Conservation (phyloP, 2,329 filamentous ascomycete species). For the Stagonosporopsis tanaceti region DNA sequence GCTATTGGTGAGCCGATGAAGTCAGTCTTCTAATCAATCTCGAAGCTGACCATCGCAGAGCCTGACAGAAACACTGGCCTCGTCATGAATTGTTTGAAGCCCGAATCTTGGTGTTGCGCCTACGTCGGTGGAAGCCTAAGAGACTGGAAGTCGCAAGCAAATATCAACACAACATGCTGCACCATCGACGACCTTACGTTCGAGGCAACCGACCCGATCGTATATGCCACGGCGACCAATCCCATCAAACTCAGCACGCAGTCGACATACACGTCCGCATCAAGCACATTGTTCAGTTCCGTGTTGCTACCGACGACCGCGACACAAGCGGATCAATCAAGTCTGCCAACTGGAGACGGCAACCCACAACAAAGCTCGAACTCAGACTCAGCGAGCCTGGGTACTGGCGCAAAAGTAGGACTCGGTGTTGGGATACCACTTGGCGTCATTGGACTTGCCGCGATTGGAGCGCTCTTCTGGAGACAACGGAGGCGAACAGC, state of each 20-base stretch:
- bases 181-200: slow-evolving; percentile 17
- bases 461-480: slow-evolving; percentile 15
- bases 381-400: neutral
- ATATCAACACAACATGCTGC: slow-evolving; percentile 17
- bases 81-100: slow-evolving; percentile 15
- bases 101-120: slow-evolving; percentile 4
- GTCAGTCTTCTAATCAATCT: too few species aligned
- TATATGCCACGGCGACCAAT: slow-evolving; percentile 8
- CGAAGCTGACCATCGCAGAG: neutral
- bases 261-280: neutral
- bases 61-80: slow-evolving; percentile 2
- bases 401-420: slow-evolving; percentile 16
- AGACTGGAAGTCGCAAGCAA: neutral
- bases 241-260: slow-evolving; percentile 3
- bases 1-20: slow-evolving; percentile 6
- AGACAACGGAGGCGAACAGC: neutral
- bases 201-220: slow-evolving; percentile 6
- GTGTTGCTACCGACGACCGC: neutral
- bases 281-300: neutral
- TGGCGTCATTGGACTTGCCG: slow-evolving; percentile 15
- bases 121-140: slow-evolving; percentile 5
- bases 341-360: neutral
- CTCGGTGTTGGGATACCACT: slow-evolving; percentile 16
- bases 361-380: neutral
- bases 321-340: neutral